A percentile compares a stretch with the other conserved stretches of the same genome.
Evolutionary conservation across 345 rosid species (phyloP).

Genomic region (Lagerstroemia speciosa): DNA sequence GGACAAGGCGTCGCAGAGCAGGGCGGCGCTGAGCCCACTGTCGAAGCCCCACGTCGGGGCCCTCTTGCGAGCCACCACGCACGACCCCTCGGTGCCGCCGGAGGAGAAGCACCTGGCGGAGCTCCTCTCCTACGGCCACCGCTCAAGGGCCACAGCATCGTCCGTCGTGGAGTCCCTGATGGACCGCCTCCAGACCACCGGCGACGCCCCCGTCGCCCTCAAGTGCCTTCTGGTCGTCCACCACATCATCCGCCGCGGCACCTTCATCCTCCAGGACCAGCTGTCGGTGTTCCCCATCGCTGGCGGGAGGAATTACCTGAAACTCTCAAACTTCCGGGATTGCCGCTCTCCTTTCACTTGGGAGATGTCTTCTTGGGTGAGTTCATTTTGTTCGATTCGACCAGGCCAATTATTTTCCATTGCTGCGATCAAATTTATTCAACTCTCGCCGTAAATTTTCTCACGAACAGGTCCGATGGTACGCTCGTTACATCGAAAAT

Average conservation of each 20-base stretch:
- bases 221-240: constrained; percentile 66
- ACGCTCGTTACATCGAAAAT: constrained; percentile 56
- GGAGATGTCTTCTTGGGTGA: constrained; percentile 72
- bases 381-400: background rate
- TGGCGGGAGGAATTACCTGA: constrained; percentile 82
- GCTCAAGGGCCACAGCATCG: constrained; percentile 72
- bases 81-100: constrained; percentile 54
- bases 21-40: constrained; percentile 39
- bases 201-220: constrained; percentile 62
- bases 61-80: constrained; percentile 74
- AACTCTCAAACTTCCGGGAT: constrained; percentile 72
- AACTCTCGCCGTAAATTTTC: background rate
- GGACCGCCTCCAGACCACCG: constrained; percentile 86
- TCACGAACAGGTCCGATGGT: constrained; percentile 49
- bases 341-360: constrained; percentile 40
- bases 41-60: constrained; percentile 31
- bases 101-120: constrained; percentile 38
- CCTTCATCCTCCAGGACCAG: constrained; percentile 86
- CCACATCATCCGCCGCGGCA: constrained; percentile 56
- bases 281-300: constrained; percentile 63
- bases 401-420: background rate
- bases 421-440: background rate
- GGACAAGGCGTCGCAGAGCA: constrained; percentile 79
- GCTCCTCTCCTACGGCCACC: constrained; percentile 55
- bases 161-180: constrained; percentile 57